phyloP scores from a whole-genome alignment of 2,329 filamentous ascomycete genomes.

The Penicillium sclerotiorum region DNA sequence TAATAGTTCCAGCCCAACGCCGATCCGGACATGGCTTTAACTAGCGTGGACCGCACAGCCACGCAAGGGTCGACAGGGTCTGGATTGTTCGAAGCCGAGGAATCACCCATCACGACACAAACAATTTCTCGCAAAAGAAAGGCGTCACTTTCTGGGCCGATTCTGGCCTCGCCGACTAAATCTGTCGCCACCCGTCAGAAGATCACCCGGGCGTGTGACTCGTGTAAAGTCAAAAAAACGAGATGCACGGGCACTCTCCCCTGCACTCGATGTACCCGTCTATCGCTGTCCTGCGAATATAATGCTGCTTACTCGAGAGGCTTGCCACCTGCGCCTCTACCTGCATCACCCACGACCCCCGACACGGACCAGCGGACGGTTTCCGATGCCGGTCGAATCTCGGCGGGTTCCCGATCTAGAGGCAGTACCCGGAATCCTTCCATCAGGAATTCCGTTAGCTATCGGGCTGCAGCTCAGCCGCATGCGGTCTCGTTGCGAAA shows the following conservation, averaged over 20 bases:
- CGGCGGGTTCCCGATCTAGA: slow-evolving; percentile 6
- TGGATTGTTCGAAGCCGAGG: slow-evolving; percentile 6
- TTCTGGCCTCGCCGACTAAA: slow-evolving; percentile 15
- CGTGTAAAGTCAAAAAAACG: slow-evolving; percentile 43
- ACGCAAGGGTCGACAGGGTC: slow-evolving; percentile 13
- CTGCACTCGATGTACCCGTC: slow-evolving; percentile 36
- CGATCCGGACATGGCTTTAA: slow-evolving; percentile 16
- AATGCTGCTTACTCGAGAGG: slow-evolving; percentile 42
- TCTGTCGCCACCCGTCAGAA: slow-evolving; percentile 33
- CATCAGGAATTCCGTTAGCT: not conserved
- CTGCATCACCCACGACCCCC: slow-evolving; percentile 9
- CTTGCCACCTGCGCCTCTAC: slow-evolving; percentile 36
- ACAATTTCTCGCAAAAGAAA: slow-evolving; percentile 32
- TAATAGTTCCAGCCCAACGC: slow-evolving; percentile 9
- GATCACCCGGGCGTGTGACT: slow-evolving; percentile 43
- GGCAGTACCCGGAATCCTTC: not conserved
- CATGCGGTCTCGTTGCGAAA: slow-evolving; percentile 29
- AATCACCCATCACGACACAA: not conserved
- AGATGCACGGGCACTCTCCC: slow-evolving; percentile 42
- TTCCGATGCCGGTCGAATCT: not conserved
- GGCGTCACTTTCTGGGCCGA: slow-evolving; percentile 19
- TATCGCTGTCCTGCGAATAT: slow-evolving; percentile 38
- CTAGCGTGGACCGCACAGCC: slow-evolving; percentile 14
- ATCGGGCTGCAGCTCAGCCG: not conserved
- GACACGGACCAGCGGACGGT: not conserved